These are phyloP conservation scores for Solanum medicagineum DNA, from an alignment of 257 asterid species.

Conservation along the genomic window DNA sequence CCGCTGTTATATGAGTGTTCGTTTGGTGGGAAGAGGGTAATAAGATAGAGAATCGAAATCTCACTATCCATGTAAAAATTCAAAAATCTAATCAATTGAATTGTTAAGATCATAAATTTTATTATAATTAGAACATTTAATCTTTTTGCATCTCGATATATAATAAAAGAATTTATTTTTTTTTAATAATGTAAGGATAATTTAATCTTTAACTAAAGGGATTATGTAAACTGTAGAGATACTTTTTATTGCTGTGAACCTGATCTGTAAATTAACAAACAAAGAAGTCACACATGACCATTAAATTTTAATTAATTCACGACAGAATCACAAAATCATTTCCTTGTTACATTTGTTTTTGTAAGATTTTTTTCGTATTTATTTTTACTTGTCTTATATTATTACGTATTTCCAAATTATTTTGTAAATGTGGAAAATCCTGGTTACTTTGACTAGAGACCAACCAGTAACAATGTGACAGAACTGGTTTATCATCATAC, in stretches of 20 bases:
- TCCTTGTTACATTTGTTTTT: neutral
- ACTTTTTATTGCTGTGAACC: too few relatives aligned
- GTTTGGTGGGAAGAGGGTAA: neutral
- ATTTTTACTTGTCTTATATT: too few relatives aligned
- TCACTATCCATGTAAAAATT: rapidly evolving
- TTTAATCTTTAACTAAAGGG: neutral
- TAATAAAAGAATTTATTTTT: neutral
- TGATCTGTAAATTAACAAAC: neutral
- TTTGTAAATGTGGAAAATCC: neutral
- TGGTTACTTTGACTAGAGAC: neutral
- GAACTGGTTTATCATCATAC: too few relatives aligned
- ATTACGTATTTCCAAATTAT: neutral
- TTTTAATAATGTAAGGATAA: neutral
- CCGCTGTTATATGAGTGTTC: too few relatives aligned
- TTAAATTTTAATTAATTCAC: neutral
- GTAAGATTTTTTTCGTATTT: too few relatives aligned
- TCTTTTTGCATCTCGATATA: neutral
- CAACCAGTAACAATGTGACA: neutral
- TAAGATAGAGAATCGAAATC: neutral
- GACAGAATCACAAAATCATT: neutral
- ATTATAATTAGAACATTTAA: too few relatives aligned
- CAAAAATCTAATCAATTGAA: neutral
- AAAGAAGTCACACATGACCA: neutral
- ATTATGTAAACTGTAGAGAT: neutral
- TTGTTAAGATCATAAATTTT: too few relatives aligned